Percentiles rank a stretch among this genome's conserved stretches.
Conservation (phyloP, 164 flowering plant species). For the Annona cherimola region DNA sequence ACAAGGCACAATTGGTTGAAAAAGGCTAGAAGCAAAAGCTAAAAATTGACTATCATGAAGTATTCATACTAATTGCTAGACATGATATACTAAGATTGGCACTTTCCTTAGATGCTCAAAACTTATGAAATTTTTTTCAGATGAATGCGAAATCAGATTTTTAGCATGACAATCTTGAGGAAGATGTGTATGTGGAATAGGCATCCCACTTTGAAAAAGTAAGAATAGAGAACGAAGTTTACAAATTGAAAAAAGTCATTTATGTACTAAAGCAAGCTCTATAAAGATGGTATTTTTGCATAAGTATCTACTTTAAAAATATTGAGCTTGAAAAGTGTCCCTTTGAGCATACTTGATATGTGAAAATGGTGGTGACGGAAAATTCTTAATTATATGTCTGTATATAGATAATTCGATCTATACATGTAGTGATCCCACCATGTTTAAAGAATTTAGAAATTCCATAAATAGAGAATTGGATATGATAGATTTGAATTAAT, state of each 20-base stretch:
- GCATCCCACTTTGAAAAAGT: neutral
- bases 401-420: no score
- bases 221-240: neutral
- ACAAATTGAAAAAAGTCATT: neutral
- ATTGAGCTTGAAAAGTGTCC: neutral
- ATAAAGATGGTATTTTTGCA: neutral
- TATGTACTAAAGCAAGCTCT: neutral
- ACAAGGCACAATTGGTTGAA: conserved; percentile 6
- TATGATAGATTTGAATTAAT: no score
- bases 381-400: no score
- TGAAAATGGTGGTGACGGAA: no score
- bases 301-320: neutral
- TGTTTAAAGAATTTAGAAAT: no score
- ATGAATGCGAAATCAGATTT: neutral
- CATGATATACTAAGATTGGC: neutral
- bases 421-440: no score
- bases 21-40: conserved; percentile 7
- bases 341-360: no score
- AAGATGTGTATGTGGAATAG: neutral
- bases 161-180: conserved; percentile 1
- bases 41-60: conserved; percentile 1
- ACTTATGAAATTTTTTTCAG: neutral
- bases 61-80: conserved; percentile 5
- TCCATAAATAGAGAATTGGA: no score
- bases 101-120: neutral